A percentile compares a stretch with the other conserved stretches of the same genome.
Conservation (phyloP, 2,329 filamentous ascomycete genomes). For the Talaromyces sp. region DNA sequence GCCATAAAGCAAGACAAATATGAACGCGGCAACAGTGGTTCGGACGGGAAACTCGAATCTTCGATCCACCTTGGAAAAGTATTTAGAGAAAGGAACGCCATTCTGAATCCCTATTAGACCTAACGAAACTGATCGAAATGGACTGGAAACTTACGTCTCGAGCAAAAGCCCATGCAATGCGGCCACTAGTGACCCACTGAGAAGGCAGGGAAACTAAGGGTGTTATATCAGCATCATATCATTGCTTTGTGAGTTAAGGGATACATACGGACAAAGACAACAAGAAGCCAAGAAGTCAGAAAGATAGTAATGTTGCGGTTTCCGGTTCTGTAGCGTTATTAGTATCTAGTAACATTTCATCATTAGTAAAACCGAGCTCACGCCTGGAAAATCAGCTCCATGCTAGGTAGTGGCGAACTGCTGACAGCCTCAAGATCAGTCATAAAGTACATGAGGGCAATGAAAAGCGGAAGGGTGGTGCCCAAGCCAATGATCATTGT, state of each 20-base stretch:
- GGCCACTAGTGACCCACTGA: conserved; percentile 20
- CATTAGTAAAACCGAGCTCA: not conserved
- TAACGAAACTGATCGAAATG: not conserved
- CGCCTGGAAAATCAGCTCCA: conserved; percentile 12
- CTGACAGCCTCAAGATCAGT: conserved; percentile 26
- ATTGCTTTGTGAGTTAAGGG: not conserved
- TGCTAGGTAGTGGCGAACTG: not conserved
- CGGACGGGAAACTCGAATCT: conserved; percentile 24
- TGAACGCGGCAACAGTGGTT: conserved; percentile 24
- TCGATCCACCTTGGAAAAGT: conserved; percentile 22
- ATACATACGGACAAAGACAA: not conserved
- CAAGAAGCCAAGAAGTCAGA: not conserved
- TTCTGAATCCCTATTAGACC: conserved; percentile 3
- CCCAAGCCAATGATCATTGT: conserved; percentile 26
- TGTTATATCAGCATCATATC: not conserved
- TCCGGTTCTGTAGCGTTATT: conserved; percentile 16
- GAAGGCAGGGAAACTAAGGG: not conserved
- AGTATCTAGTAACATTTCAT: not conserved
- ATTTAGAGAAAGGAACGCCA: conserved; percentile 22
- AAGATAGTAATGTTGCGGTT: conserved; percentile 20
- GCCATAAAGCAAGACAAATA: conserved; percentile 34
- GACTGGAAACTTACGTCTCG: conserved; percentile 22
- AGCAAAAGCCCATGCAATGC: conserved; percentile 31
- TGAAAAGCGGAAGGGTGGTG: conserved; percentile 25
- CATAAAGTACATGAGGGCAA: conserved; percentile 24